A percentile compares a stretch with the other conserved stretches of the same genome.
phyloP scores from a whole-genome alignment of 805 yeast genomes.

The Metschnikowia cubensis region DNA sequence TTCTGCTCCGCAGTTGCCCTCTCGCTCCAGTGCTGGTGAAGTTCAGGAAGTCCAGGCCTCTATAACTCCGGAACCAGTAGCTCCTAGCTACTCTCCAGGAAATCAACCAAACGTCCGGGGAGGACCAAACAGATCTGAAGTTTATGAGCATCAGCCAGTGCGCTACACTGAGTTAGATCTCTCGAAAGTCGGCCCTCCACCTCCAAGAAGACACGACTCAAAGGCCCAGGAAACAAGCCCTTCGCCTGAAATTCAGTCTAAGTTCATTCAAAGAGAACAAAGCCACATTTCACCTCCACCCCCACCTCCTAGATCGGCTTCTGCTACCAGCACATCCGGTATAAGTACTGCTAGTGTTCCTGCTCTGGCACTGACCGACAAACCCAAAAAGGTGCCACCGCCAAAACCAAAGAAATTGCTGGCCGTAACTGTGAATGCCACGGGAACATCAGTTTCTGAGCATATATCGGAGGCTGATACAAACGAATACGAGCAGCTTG shows the following conservation, averaged over 20 bases:
- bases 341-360: not conserved
- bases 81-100: slow-evolving; percentile 6
- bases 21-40: slow-evolving; percentile 1
- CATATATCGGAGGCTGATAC: not conserved
- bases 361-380: not conserved
- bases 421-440: not conserved
- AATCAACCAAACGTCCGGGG: not conserved
- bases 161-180: slow-evolving; percentile 31
- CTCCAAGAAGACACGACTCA: slow-evolving; percentile 28
- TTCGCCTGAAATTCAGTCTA: too few species aligned
- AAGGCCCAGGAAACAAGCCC: not conserved
- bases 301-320: slow-evolving; percentile 7
- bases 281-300: slow-evolving; percentile 5
- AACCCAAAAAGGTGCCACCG: slow-evolving; percentile 34
- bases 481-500: slow-evolving; percentile 2
- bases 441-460: slow-evolving; percentile 3
- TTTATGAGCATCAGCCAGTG: slow-evolving; percentile 7
- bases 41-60: not conserved
- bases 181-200: slow-evolving; percentile 43
- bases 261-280: not conserved
- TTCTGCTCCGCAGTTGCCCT: slow-evolving; percentile 4
- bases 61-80: not conserved
- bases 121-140: not conserved
- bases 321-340: slow-evolving; percentile 3
- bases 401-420: slow-evolving; percentile 38